Evolutionary conservation across 805 yeast genomes (phyloP), one percentile per base, ranked within the genome.

Genomic region (Saturnispora dispora): DNA sequence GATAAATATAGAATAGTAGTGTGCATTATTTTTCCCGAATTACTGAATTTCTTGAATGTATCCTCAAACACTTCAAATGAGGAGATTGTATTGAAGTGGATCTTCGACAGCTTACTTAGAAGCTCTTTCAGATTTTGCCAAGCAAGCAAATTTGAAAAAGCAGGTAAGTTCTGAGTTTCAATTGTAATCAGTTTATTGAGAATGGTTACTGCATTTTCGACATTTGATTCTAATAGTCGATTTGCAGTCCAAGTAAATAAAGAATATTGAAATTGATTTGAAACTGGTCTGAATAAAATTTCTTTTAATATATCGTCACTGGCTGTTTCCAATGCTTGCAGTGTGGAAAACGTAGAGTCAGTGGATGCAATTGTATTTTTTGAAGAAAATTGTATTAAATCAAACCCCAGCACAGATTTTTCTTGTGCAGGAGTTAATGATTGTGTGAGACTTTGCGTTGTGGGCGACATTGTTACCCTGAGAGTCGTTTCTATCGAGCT

Each of bases 91-190:
- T 42, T 25, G 20, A 46, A 37, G 8, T 40, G 25, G 3, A 32
- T 22, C 15, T 22, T 17, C 1, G 49, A 47, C 2, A 62, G 39
- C 11, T 27, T 43, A 3, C 46, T 28, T 2, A 58, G 37, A 2
- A 57, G 40, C 2, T 43, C 18, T 6, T 60, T 56, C 27, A 63
- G 45, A 28, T 51, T 48, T 20, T 55, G 35, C 65, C 65, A 62
- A 4, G 58, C 66, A 23, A 57, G 46, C 3, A 64, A 15, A 42
- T 63, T 63, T 4, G 63, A 56, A 13, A 47, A 39, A 15, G 51
- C 35, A 9, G 68, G 68, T 11, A 60, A 53, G 23, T 53, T 11
- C 9, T 36, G 35, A 7, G 45, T 11, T 28, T 52, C 53, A 27
- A 49, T 20, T n/a, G 40, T 15, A 7, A 33, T 20, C 39, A 54